Evolutionary conservation across 371 early-diverging fungal genomes (phyloP).

Genomic region (Mucor indicus): DNA sequence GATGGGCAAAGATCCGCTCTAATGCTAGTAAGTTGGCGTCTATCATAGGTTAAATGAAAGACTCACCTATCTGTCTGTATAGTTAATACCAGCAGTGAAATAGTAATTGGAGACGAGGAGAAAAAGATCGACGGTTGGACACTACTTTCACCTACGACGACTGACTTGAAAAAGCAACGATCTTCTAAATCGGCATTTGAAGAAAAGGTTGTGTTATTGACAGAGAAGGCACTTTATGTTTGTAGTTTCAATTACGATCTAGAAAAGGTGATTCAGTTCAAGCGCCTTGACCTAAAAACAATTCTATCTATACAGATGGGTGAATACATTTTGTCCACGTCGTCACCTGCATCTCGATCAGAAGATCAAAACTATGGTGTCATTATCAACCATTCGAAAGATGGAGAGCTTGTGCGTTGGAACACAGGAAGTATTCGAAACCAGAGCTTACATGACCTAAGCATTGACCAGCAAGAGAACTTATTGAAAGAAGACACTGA

Average conservation of each 20-base stretch:
- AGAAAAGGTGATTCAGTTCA: constrained; percentile 71
- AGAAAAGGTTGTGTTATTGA: constrained; percentile 71
- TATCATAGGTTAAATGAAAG: too few species aligned
- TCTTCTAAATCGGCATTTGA: constrained; percentile 51
- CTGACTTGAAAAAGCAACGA: too few species aligned
- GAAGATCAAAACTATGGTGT: constrained; percentile 62
- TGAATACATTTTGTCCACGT: constrained; percentile 50
- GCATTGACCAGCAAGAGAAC: too few species aligned
- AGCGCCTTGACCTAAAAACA: constrained; percentile 56
- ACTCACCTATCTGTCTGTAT: not conserved
- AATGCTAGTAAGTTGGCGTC: constrained; percentile 55
- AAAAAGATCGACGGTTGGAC: constrained; percentile 57
- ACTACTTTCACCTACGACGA: constrained; percentile 57
- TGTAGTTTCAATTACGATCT: constrained; percentile 72
- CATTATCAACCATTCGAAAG: constrained; percentile 42
- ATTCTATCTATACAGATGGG: constrained; percentile 61
- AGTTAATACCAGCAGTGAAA: constrained; percentile 56
- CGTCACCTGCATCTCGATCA: constrained; percentile 34
- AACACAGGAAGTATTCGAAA: constrained; percentile 63
- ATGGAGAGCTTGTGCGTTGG: constrained; percentile 52
- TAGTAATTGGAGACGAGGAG: constrained; percentile 64
- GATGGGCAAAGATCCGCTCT: constrained; percentile 47
- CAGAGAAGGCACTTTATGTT: constrained; percentile 66
- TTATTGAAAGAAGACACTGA: too few species aligned
- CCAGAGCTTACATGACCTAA: constrained; percentile 30